Evolutionary conservation across 257 asterid species (phyloP), one percentile per base, ranked within the genome.

Genomic region (Gardenia jasminoides): DNA sequence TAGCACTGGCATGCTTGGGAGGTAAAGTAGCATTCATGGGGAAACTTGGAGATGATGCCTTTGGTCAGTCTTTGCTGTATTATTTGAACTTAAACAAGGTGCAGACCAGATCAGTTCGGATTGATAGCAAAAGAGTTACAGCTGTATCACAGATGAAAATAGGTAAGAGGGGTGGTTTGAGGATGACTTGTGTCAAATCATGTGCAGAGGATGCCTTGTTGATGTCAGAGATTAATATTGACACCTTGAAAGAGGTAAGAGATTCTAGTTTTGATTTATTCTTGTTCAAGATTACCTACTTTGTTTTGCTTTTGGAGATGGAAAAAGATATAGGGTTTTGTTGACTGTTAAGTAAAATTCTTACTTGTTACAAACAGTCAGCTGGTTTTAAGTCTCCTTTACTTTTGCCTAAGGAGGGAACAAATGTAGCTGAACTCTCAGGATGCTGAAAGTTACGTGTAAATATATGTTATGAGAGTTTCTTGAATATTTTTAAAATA

Each of bases 21-120:
- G 97, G 98, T 66, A 95, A 92, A 82, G 99, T 90, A 82, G 98
- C 98, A 28, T 91, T 95, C 87, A 95, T 93, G 99, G 99, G 99
- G 48, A 95, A 95, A 84, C 85, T 93, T 19, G 99, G 99, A 79
- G 95, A 89, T 76, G 99, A 93, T 69, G 85, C 86, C 62, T 91
- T 54, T 82, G 99, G 99, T 11, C 97, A 91, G 79, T 88, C 97
- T 16, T 84, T 95, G 88, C 77, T 93, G 44, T 90, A 91, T 82
- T 88, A 68, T 82, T 80, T 95, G 67, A 91, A 93, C 80, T 72
- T 39, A 26, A 93, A 83, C 83, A 86, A 88, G 8, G 99, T 95
- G 48, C 98, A 95, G 82, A 95, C 99, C 1, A 86, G 97, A 80
- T 92, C 97, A 26, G 82, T 95, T 52, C 85, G 87, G 70, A 70